Evolutionary conservation across 2,329 filamentous ascomycete genomes (phyloP), one percentile per base, ranked within the genome.

Genomic region (Neospermospora avenae): DNA sequence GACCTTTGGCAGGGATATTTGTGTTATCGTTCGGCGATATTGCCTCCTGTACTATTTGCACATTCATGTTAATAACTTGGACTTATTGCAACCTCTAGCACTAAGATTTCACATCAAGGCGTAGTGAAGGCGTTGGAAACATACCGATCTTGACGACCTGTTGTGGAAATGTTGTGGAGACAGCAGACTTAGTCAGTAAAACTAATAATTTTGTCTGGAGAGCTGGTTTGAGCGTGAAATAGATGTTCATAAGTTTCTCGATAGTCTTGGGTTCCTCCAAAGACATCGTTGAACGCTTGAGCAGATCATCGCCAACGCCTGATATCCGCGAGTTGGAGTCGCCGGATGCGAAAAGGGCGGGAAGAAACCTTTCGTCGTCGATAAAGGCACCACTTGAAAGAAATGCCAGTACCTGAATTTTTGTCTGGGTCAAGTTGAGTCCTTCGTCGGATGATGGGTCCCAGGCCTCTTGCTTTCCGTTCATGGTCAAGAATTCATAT

Each of bases 371-470:
- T 70, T 98, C 90, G 0, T 85, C 76, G 63, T 97, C 91, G 0
- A 79, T 86, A 74, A 99, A 98, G 6, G 93, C 86, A 4, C 91
- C 92, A 70, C 91, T 96, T 2, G 89, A 86, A 20, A 99, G 77
- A 57, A 98, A 86, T 22, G 81, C 84, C 4, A 88, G 81, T 4
- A 85, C 84, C 49, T 86, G 83, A 3, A 85, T 81, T 70, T 93
- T 92, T 3, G 87, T 87, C 67, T 90, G 84, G 0, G 83, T 79
- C 37, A 93, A 74, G 66, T 86, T 89, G 55, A 91, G 74, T 0
- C 87, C 84, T 68, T 87, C 78, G 65, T 79, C 75, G 66, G 80
- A 68, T 68, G 79, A 75, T 65, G 85, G 81, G 63, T 86, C 84
- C 83, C 88, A 93, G 1, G 85, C 84, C 48, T 87, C 85, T 5